Base-by-base conservation (phyloP, 257 asterid species). In the Handroanthus guayacan region DNA sequence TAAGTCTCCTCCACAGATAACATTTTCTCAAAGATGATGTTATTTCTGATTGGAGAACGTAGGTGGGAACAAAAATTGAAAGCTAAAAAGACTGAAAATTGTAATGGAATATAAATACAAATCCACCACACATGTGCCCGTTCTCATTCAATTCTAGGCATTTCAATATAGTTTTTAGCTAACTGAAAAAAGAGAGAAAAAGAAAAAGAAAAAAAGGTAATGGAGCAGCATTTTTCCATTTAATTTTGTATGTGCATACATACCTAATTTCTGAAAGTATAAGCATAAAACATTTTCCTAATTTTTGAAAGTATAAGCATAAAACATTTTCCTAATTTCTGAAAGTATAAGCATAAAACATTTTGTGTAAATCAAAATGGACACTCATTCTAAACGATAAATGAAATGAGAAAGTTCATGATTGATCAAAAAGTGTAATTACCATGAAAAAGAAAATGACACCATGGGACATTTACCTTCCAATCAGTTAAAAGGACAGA, bases 401-500 rank as follows among this genome's bases (percentile, higher is more conserved):
- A 70, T 52, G 71, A 66, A 79, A 72, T 25, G 37, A 70, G 37
- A 16, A 41, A 50, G 16, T 55, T 37, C 39, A 36, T 9, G 48
- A 68, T 4, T 36, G 17, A 48, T 69, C 34, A 56, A 69, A 69
- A 56, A 45, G 31, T 39, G 74, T 13, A 54, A 39, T 25, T 38
- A 8, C 41, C 60, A 65, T 52, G 74, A 38, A 56, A 75, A 17
- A 25, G 31, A 50, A 58, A 52, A 36, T 13, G 14, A 18, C 34
- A 41, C 56, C 60, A 80, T 44, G 55, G 50, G 69, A 74, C 6
- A 70, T 75, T 63, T 81, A 95, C 99, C 99, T 91, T 91, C 84
- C 92, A 89, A 87, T 92, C 95, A 57, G 88, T 90, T 75, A 91
- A 79, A 69, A 88, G 92, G 78, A 95, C 84, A 73, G 97, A 91